Evolutionary conservation across 768 basidiomycete species (phyloP).

Genomic region (Vararia minispora): DNA sequence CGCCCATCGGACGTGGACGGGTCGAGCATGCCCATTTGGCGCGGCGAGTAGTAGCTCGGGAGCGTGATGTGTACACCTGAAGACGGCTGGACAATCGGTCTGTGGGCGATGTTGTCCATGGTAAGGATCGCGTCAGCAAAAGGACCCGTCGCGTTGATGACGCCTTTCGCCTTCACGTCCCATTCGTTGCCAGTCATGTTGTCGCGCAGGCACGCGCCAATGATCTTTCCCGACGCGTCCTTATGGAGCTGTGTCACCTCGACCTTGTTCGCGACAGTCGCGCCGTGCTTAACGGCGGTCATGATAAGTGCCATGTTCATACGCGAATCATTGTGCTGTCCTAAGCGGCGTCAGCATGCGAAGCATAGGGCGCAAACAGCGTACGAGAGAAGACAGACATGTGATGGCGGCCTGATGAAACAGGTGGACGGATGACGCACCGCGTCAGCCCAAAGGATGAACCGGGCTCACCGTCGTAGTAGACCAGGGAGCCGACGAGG

Average conservation of each 20-base stretch:
- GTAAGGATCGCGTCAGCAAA: constrained; percentile 79
- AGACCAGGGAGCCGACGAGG: constrained; percentile 89
- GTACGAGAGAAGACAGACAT: neutral
- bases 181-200: constrained; percentile 75
- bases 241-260: constrained; percentile 77
- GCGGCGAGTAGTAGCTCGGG: constrained; percentile 93
- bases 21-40: constrained; percentile 90
- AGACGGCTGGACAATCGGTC: constrained; percentile 84
- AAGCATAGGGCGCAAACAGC: too few species aligned
- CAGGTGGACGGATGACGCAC: constrained; percentile 7
- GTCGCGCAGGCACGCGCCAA: constrained; percentile 70
- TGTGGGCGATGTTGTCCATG: constrained; percentile 67
- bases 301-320: constrained; percentile 96
- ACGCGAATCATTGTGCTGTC: constrained; percentile 95
- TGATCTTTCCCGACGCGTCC: constrained; percentile 47
- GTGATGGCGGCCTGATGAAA: too few species aligned
- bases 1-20: constrained; percentile 93
- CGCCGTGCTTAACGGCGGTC: constrained; percentile 90
- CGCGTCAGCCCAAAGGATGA: constrained; percentile 21
- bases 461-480: constrained; percentile 90
- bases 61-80: constrained; percentile 95
- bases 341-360: too few species aligned
- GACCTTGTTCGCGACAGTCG: constrained; percentile 80
- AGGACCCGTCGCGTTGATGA: constrained; percentile 96
- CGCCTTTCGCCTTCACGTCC: constrained; percentile 77